phyloP scores from a whole-genome alignment of 441 rosid species.

The Hura crepitans region DNA sequence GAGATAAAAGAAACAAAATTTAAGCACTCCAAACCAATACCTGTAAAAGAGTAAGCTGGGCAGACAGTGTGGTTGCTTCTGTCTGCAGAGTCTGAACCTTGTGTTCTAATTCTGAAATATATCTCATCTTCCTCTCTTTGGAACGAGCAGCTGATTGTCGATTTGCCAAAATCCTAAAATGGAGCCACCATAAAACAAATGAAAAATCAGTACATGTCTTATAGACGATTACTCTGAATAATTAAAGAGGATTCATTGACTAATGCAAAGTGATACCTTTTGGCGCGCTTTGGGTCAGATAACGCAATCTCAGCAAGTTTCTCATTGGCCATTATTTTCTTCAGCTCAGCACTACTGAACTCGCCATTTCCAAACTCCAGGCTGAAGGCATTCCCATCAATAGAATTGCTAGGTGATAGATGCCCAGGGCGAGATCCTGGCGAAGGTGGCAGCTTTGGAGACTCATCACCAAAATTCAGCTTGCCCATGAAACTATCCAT shows the following conservation, averaged over 20 bases:
- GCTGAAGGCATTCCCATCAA: conserved; percentile 63
- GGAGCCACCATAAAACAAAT: conserved; percentile 15
- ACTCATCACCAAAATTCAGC: conserved; percentile 67
- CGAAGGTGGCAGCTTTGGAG: conserved; percentile 70
- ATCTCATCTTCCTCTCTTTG: conserved; percentile 92
- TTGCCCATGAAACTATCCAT: conserved; percentile 89
- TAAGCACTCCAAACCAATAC: conserved; percentile 30
- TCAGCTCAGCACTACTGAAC: conserved; percentile 74
- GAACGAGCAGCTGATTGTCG: conserved; percentile 98
- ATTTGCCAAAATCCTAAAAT: conserved; percentile 80
- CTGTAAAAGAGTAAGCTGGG: conserved; percentile 89
- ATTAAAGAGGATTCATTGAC: neutral
- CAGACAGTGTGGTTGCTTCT: conserved; percentile 94
- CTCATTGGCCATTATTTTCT: conserved; percentile 92
- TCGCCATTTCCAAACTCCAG: conserved; percentile 85
- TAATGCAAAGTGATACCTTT: conserved; percentile 47
- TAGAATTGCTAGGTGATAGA: conserved; percentile 58
- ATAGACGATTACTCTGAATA: neutral
- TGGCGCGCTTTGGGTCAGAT: conserved; percentile 87
- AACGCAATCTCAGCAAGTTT: conserved; percentile 87
- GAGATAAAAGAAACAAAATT: conserved; percentile 4
- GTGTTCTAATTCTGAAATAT: conserved; percentile 87
- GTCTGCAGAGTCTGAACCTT: conserved; percentile 98
- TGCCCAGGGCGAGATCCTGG: conserved; percentile 58
- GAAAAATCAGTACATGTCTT: neutral